phyloP scores from a whole-genome alignment of 1,139 yeast genomes.

The Suhomyces bribrorum region DNA sequence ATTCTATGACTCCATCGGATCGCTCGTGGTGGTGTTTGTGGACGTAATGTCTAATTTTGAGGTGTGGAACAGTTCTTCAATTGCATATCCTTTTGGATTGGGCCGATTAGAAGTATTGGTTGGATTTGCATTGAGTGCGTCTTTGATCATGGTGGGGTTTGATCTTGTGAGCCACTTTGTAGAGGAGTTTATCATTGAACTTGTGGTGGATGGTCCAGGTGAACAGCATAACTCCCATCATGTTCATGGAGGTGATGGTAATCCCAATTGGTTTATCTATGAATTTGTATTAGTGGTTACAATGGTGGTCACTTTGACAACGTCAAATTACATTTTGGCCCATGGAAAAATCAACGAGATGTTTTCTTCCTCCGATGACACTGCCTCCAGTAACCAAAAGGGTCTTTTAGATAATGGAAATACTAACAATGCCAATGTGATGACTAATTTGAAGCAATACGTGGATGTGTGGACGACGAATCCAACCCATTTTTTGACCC shows the following conservation, averaged over 20 bases:
- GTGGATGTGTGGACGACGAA: conserved; percentile 35
- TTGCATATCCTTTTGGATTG: conserved; percentile 87
- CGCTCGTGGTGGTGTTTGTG: conserved; percentile 67
- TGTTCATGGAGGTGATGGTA: conserved; percentile 42
- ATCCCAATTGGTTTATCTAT: conserved; percentile 36
- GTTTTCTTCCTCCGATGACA: conserved; percentile 24
- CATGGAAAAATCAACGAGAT: conserved; percentile 38
- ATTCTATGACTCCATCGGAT: conserved; percentile 84
- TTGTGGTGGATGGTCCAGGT: conserved; percentile 42
- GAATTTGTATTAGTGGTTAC: conserved; percentile 31
- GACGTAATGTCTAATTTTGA: conserved; percentile 86
- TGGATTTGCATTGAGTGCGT: conserved; percentile 84
- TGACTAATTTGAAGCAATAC: conserved; percentile 8
- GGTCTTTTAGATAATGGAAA: conserved; percentile 3
- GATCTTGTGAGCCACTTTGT: conserved; percentile 82
- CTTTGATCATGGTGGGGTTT: conserved; percentile 86
- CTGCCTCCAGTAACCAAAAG: background rate
- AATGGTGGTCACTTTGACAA: conserved; percentile 34
- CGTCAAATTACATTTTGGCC: conserved; percentile 40
- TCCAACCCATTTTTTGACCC: conserved; percentile 66
- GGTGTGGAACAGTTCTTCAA: conserved; percentile 84
- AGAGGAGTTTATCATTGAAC: conserved; percentile 65
- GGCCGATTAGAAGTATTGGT: conserved; percentile 85
- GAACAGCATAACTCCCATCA: conserved; percentile 49
- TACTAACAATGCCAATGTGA: background rate